A percentile compares a stretch with the other conserved stretches of the same genome.
Evolutionary conservation across 345 rosid genomes (phyloP).

Genomic region (Populus ilicifolia): DNA sequence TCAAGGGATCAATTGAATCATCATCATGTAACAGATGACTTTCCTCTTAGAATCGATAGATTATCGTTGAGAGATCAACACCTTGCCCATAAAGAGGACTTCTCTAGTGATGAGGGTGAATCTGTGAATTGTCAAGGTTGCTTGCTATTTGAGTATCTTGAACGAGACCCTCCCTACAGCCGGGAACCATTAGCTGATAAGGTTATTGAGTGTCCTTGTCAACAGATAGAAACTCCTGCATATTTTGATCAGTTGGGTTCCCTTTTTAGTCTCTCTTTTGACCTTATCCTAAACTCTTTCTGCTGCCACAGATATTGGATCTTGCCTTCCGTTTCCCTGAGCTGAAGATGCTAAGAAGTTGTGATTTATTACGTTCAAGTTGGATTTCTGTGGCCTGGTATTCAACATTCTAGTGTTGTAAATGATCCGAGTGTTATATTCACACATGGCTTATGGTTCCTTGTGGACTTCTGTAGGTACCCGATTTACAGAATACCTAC

Average conservation of each 20-base stretch:
- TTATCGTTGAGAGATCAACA: conserved; percentile 20
- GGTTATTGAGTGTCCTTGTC: conserved; percentile 3
- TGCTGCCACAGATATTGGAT: conserved; percentile 17
- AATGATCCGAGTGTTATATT: not conserved
- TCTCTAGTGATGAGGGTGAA: conserved; percentile 27
- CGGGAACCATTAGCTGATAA: conserved; percentile 32
- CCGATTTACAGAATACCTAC: conserved; percentile 33
- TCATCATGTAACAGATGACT: conserved; percentile 12
- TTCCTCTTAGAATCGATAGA: conserved; percentile 19
- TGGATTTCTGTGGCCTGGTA: conserved; percentile 38
- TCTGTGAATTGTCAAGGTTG: conserved; percentile 11
- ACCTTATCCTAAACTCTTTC: not conserved
- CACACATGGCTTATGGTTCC: conserved; percentile 3
- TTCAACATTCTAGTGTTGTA: not conserved
- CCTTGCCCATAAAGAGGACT: conserved; percentile 11
- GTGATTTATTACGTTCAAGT: conserved; percentile 23
- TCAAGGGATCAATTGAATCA: conserved; percentile 30
- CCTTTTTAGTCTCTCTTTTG: not conserved
- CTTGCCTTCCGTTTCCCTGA: conserved; percentile 20
- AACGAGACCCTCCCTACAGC: conserved; percentile 26
- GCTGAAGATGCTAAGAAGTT: conserved; percentile 25
- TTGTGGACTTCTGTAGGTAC: conserved; percentile 25
- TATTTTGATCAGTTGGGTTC: not conserved
- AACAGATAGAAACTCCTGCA: not conserved
- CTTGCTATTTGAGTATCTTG: conserved; percentile 28